These are phyloP conservation scores for Rhinocladiella similis DNA, from an alignment of 2,329 filamentous ascomycete genomes.

Conservation along the genomic window DNA sequence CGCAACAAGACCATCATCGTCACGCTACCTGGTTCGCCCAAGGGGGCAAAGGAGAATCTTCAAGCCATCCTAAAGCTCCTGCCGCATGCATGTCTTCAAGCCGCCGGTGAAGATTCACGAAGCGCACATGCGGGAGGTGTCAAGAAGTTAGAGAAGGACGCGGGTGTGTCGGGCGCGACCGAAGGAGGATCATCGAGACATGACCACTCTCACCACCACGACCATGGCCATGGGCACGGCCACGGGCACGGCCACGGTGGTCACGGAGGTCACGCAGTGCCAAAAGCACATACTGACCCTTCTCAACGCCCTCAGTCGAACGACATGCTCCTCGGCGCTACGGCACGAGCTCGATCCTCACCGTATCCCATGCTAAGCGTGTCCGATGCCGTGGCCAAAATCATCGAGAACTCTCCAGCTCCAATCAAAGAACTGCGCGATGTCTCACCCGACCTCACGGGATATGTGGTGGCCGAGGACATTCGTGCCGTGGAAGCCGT, in stretches of 20 bases:
- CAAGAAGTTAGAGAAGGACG: conserved; percentile 80
- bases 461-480: conserved; percentile 78
- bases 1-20: conserved; percentile 78
- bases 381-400: conserved; percentile 71
- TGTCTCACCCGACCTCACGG: conserved; percentile 62
- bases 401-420: conserved; percentile 70
- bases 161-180: conserved; percentile 36
- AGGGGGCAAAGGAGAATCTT: conserved; percentile 91
- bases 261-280: conserved; percentile 60
- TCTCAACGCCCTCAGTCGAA: conserved; percentile 58
- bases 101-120: conserved; percentile 79
- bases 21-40: conserved; percentile 90
- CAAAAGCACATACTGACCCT: conserved; percentile 71
- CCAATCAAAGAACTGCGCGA: conserved; percentile 63
- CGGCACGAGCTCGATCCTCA: conserved; percentile 75
- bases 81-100: conserved; percentile 91
- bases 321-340: conserved; percentile 59
- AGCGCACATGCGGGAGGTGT: conserved; percentile 76
- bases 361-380: conserved; percentile 93
- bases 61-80: conserved; percentile 85
- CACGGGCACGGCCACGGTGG: conserved; percentile 57
- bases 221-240: conserved; percentile 39
- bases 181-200: conserved; percentile 2
- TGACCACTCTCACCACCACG: conserved; percentile 28
- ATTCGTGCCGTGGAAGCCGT: conserved; percentile 79